Evolutionary conservation across 768 basidiomycete species (phyloP).

Genomic region (Grammothele lineata): DNA sequence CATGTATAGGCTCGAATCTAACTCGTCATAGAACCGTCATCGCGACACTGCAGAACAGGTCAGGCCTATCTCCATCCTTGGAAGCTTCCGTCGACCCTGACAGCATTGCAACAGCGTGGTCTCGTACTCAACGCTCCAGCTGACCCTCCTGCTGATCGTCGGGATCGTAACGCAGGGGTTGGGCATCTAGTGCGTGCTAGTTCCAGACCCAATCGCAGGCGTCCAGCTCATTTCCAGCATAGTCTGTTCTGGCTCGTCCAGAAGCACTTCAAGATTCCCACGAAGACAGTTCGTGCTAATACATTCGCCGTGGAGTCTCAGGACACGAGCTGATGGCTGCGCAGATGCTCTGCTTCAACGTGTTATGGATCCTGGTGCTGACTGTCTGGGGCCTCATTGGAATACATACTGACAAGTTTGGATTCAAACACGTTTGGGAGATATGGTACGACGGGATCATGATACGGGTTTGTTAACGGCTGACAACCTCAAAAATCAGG

Average conservation of each 20-base stretch:
- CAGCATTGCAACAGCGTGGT: slow-evolving; percentile 45
- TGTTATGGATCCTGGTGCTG: slow-evolving; percentile 65
- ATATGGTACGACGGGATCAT: slow-evolving; percentile 44
- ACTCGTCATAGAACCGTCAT: slow-evolving; percentile 53
- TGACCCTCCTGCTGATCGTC: slow-evolving; percentile 63
- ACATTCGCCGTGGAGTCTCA: neutral
- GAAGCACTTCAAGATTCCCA: slow-evolving; percentile 56
- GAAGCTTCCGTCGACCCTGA: neutral
- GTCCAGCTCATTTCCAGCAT: neutral
- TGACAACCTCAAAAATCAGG: slow-evolving; percentile 34
- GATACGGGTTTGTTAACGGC: neutral
- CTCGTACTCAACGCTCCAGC: slow-evolving; percentile 65
- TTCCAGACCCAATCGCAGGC: neutral
- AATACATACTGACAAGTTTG: slow-evolving; percentile 68
- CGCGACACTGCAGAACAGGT: slow-evolving; percentile 70
- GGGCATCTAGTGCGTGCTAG: slow-evolving; percentile 56
- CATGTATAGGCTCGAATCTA: neutral
- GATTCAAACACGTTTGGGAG: slow-evolving; percentile 83
- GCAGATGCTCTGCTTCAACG: slow-evolving; percentile 70
- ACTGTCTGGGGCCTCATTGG: slow-evolving; percentile 76
- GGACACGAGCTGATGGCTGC: neutral
- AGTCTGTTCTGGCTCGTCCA: slow-evolving; percentile 70
- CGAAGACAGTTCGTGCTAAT: slow-evolving; percentile 47
- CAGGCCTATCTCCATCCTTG: neutral
- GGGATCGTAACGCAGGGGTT: slow-evolving; percentile 61